Base-by-base conservation (phyloP, 768 basidiomycete genomes). In the Tulasnella sp. region DNA sequence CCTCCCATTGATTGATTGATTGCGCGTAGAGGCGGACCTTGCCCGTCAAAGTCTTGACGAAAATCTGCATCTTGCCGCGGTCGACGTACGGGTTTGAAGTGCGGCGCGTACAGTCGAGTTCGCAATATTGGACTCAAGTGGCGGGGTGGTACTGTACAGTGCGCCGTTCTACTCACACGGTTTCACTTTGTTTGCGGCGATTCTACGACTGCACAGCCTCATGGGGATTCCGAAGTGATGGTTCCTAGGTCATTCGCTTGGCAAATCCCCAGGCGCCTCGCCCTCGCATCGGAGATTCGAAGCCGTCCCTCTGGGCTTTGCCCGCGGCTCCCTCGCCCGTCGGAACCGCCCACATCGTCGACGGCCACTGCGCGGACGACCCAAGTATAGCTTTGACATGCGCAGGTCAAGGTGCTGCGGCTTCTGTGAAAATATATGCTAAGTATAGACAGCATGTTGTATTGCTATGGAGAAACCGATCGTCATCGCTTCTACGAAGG, bases 41-140 rank as follows among this genome's bases (percentile, higher is more conserved):
- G 75, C 91, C 91, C 81, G 92, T 95, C 77, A 95, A 91, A 85
- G 93, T 95, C 83, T 87, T 90, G 83, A 90, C 89, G 84, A 90
- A 90, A 81, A 90, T 90, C 82, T 87, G 86, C 87, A 87, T 87
- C 62, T 40, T 44, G 2, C 36, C 44, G 69, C 19, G 44, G 41
- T n/a, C n/a, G 29, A 68, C 29, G 42, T 69, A n/a, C n/a, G n/a
- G n/a, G 74, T 36, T 26, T 35, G 67, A n/a, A 35, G 19, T 14
- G 6, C 9, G 19, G 22, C 26, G 32, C 9, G 9, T 40, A 40
- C 40, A 40, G 40, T 16, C 8, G 40, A 7, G 40, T 40, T 7
- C 7, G 22, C 52, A 59, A 29, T 52, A 12, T 59, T 29, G 52
- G 26, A 26, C 22, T 29, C 29, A 7, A 65, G 63, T 65, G 63